These are phyloP conservation scores for Marasmius tenuissimus DNA, from an alignment of 1,284 basidiomycete species.

Conservation along the genomic window DNA sequence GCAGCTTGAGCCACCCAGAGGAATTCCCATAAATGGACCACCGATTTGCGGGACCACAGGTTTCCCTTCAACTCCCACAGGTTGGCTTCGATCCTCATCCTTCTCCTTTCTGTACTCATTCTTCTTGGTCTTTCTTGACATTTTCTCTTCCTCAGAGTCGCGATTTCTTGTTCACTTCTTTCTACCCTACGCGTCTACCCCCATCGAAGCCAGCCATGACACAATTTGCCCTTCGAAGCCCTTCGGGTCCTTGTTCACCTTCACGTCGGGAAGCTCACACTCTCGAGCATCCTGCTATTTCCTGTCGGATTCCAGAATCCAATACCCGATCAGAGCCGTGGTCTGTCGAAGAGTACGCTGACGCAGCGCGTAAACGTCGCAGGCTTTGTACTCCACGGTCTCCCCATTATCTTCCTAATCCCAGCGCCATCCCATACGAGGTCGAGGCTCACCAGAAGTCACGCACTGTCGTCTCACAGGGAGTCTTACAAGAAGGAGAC, in stretches of 20 bases:
- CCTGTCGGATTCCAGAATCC: background rate
- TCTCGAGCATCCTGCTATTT: background rate
- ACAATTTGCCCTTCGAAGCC: background rate
- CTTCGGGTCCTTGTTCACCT: background rate
- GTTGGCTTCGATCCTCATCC: background rate
- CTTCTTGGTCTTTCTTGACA: background rate
- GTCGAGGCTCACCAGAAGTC: background rate
- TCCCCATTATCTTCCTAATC: background rate
- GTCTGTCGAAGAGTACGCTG: background rate
- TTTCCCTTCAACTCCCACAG: background rate
- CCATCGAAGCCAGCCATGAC: background rate
- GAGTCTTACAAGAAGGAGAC: slow-evolving; percentile 1
- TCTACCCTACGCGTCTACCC: background rate
- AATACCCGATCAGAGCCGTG: background rate
- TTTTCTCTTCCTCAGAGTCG: background rate
- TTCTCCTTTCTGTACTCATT: background rate
- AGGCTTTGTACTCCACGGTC: background rate
- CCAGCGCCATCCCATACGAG: background rate
- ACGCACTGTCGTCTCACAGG: background rate
- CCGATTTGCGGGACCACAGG: background rate
- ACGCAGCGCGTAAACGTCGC: slow-evolving; percentile 1
- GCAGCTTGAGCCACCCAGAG: background rate
- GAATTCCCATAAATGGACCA: background rate
- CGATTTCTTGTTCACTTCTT: too few species aligned
- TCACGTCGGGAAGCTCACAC: background rate